Evolutionary conservation across 495 filamentous ascomycete genomes (phyloP).

Genomic region (Choiromyces venosus): DNA sequence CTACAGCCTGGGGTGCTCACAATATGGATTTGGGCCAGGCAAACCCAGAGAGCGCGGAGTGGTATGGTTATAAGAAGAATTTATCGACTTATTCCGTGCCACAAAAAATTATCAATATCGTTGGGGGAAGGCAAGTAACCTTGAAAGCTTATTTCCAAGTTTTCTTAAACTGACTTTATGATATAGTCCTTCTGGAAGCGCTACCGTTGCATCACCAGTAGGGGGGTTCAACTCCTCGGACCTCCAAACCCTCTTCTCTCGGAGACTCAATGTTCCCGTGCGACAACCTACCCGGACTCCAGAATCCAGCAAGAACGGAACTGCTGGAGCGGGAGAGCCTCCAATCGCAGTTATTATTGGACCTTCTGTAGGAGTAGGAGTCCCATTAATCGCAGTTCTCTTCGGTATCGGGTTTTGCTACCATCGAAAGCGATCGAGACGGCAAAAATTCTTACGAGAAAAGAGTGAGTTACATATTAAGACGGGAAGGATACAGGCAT

Average conservation of each 20-base stretch:
- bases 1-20: conserved; percentile 45
- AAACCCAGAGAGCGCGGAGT: conserved; percentile 42
- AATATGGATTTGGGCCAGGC: conserved; percentile 48
- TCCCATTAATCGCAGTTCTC: not conserved
- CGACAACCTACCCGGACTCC: conserved; percentile 34
- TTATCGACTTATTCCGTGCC: conserved; percentile 48
- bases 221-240: conserved; percentile 30
- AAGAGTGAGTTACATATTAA: conserved; percentile 11
- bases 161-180: conserved; percentile 13
- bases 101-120: conserved; percentile 42
- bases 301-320: conserved; percentile 40
- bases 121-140: conserved; percentile 48
- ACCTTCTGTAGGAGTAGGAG: conserved; percentile 43
- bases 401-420: conserved; percentile 37
- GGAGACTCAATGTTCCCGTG: conserved; percentile 20
- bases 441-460: conserved; percentile 9
- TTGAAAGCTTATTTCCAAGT: not conserved
- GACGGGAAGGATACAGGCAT: conserved; percentile 31
- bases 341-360: conserved; percentile 44
- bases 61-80: conserved; percentile 46
- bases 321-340: conserved; percentile 41
- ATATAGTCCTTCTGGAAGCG: conserved; percentile 43
- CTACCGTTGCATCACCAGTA: conserved; percentile 42
- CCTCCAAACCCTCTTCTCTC: conserved; percentile 28
- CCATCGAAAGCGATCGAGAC: conserved; percentile 8